Evolutionary conservation across 208 protist genomes (phyloP), one percentile per base, ranked within the genome.

Genomic region (Leishmania guyanensis): DNA sequence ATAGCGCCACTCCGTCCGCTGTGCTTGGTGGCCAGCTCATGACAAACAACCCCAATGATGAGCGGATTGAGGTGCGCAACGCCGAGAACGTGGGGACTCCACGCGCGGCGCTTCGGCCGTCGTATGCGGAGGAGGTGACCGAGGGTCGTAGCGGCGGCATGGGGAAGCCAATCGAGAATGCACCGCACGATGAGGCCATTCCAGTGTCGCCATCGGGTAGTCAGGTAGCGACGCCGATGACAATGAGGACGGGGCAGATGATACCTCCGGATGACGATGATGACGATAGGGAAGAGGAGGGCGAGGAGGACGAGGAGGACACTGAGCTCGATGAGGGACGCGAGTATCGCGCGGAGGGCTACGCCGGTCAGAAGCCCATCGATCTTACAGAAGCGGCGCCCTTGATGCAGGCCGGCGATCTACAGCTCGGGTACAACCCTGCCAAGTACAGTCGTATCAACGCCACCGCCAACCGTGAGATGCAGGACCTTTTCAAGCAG

Each of bases 401-500:
- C 14, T 73, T 51, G 26, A 46, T 50, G 51, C 56, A 51, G 36
- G 65, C 53, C 29, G 17, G 70, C 2, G 81, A 76, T 39, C 75
- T 66, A 17, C 64, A 81, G 65, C 85, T 76, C 1, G 82, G 68
- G 83, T 99, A 98, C 90, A 93, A 98, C 83, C 94, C 97, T 14
- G 88, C 90, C 33, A 89, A 97, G 62, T 98, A 99, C 86, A 90
- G 92, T 69, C 90, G 92, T 60, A 75, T 92, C 26, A 94, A 98
- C 84, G 85, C 90, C 53, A 91, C 84, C 10, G 97, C 98, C n/a
- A 95, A 86, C 56, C 77, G 77, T 5, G 98, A 99, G 86, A 94
- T 99, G 75, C 95, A 97, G 78, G 98, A 99, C n/a, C 87, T 99
- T n/a, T 99, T 99, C 88, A 90, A 96, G 73, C 95, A 92, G 87